Percentiles rank a stretch among this genome's conserved stretches.
Evolutionary conservation across 2,329 filamentous ascomycete genomes (phyloP).

Genomic region (Ophiostoma angusticollis): DNA sequence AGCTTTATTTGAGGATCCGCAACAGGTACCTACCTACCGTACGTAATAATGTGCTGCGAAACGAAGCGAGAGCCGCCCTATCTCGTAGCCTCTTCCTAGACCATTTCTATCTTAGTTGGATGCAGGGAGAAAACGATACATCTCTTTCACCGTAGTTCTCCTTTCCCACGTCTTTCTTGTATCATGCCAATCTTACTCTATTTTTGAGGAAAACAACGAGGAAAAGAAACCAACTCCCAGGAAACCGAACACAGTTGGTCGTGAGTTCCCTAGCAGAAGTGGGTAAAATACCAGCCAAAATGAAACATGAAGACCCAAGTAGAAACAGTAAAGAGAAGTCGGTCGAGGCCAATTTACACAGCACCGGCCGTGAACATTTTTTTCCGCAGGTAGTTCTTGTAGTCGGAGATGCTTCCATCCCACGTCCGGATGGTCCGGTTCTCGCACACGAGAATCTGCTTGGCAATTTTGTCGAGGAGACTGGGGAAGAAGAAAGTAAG

Average conservation of each 20-base stretch:
- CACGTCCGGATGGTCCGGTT: constrained; percentile 87
- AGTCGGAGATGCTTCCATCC: constrained; percentile 80
- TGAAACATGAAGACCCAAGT: not conserved
- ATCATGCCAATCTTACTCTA: constrained; percentile 6
- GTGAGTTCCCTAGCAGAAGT: too few species aligned
- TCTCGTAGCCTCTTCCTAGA: too few species aligned
- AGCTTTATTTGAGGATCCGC: too few species aligned
- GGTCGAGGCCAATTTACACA: constrained; percentile 53
- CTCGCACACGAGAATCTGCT: constrained; percentile 98
- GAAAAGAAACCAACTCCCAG: not conserved
- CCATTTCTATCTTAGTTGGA: too few species aligned
- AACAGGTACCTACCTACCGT: too few species aligned
- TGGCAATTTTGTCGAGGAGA: constrained; percentile 97
- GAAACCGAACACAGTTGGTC: not conserved
- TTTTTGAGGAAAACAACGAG: not conserved
- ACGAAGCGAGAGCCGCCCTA: too few species aligned
- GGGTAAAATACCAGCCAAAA: too few species aligned
- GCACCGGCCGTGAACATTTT: constrained; percentile 90
- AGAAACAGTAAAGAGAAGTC: too few species aligned
- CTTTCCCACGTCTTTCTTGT: not conserved
- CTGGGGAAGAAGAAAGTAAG: constrained; percentile 39
- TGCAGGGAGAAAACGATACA: not conserved
- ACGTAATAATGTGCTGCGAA: too few species aligned
- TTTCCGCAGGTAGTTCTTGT: constrained; percentile 98
- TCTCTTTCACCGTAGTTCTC: not conserved